Base-by-base conservation (phyloP, 1,284 basidiomycete genomes). In the Dichomitus squalens region DNA sequence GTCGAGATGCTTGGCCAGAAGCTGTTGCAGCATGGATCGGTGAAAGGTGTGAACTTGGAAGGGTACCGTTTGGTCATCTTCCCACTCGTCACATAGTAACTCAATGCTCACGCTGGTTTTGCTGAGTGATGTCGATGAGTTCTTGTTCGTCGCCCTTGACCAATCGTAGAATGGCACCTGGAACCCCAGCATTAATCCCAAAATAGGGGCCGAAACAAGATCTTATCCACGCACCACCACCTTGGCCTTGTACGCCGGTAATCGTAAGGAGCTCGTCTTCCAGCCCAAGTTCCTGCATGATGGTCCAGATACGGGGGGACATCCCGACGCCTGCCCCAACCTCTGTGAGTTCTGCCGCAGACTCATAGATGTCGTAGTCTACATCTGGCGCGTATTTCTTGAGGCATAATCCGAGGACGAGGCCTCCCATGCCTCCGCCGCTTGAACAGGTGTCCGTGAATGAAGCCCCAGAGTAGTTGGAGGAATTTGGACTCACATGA, bases 361-460 rank as follows among this genome's bases (percentile, higher is more conserved):
- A 68, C 64, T 79, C 78, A 64, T 78, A 80, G n/a, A 79, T 64
- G 38, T 76, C 72, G 41, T 79, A 70, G 25, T 73, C 68, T 27
- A 79, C 72, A 54, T 76, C 68, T 3, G 71, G 62, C 49, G 70
- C 35, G 38, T 39, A 67, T 56, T 71, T 70, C 3, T 72, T 66
- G 14, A 80, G 59, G 0, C 73, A 72, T 2, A 77, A 62, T 25
- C 73, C 70, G 50, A 72, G 66, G 7, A 67, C 65, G 7, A 77
- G 64, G 3, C 76, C 75, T 1, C 66, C 74, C n/a, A 77, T 71
- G 0, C 76, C 76, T 4, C 69, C 75, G 8, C 76, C 76, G 53
- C 76, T 77, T n/a, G 1, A 7, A 38, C 18, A n/a, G 31, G 11
- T 11, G 12, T 11, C 23, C 7, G 27, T 14, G 27, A 14, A n/a